A percentile compares a stretch with the other conserved stretches of the same genome.
Evolutionary conservation across 2,329 filamentous ascomycete genomes (phyloP).

Genomic region (Aspergillus pseudotamarii): DNA sequence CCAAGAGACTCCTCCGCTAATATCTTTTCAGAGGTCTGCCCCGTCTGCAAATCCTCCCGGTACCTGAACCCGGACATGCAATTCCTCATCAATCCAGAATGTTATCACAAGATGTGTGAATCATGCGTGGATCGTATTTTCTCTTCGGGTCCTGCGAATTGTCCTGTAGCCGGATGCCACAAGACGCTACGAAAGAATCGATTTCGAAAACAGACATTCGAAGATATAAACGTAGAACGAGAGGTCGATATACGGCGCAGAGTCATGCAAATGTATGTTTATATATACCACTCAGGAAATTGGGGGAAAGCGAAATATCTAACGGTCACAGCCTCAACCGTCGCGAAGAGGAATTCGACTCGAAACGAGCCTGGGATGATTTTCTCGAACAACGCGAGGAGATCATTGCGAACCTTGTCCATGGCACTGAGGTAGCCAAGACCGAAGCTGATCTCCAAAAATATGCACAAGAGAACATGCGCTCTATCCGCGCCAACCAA

Average conservation of each 20-base stretch:
- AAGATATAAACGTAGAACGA: conserved; percentile 82
- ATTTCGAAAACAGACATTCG: conserved; percentile 88
- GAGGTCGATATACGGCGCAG: conserved; percentile 89
- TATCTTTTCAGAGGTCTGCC: conserved; percentile 72
- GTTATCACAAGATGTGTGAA: conserved; percentile 98
- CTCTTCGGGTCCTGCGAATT: conserved; percentile 85
- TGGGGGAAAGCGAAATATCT: background rate
- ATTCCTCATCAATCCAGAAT: conserved; percentile 96
- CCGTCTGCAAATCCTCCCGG: conserved; percentile 93
- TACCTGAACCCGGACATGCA: conserved; percentile 94
- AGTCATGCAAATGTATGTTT: conserved; percentile 62
- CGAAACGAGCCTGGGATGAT: conserved; percentile 81
- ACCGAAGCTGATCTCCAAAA: conserved; percentile 62
- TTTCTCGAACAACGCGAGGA: conserved; percentile 93
- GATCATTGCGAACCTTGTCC: conserved; percentile 84
- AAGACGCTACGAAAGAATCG: conserved; percentile 81
- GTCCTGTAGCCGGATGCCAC: conserved; percentile 85
- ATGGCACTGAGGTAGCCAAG: conserved; percentile 67
- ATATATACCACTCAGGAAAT: background rate
- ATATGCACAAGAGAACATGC: conserved; percentile 73
- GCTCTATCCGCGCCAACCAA: conserved; percentile 57
- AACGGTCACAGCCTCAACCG: conserved; percentile 73
- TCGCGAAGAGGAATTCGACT: conserved; percentile 87
- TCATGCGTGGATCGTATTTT: conserved; percentile 95
- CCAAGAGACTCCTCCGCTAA: background rate